These are phyloP conservation scores for Fusarium transvaalense DNA, from an alignment of 2,329 filamentous ascomycete species.

Conservation along the genomic window DNA sequence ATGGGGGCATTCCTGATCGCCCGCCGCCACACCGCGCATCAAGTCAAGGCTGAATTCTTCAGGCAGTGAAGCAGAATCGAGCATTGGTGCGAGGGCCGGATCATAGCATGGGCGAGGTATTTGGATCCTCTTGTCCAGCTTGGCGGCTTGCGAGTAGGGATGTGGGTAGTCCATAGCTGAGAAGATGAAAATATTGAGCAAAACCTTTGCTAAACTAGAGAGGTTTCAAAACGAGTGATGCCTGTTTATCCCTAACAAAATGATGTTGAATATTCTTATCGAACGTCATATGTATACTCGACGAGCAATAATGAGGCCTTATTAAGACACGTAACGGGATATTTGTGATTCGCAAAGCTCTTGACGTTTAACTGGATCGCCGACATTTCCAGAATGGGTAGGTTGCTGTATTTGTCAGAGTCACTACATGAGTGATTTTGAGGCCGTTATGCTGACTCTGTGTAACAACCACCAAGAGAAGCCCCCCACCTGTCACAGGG, in stretches of 20 bases:
- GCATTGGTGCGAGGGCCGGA: background rate
- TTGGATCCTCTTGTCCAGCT: slow-evolving; percentile 13
- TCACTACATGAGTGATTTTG: slow-evolving; percentile 9
- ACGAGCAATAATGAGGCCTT: background rate
- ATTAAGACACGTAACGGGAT: background rate
- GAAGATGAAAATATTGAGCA: fast-evolving
- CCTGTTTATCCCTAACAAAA: background rate
- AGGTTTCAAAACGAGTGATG: background rate
- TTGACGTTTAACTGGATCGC: background rate
- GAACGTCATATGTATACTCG: background rate
- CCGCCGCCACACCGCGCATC: slow-evolving; percentile 12
- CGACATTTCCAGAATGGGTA: background rate
- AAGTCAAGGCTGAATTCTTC: slow-evolving; percentile 14
- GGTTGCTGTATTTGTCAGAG: background rate
- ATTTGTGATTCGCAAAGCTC: background rate
- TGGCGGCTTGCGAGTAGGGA: slow-evolving; percentile 12
- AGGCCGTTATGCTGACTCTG: slow-evolving; percentile 2
- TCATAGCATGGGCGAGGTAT: slow-evolving; percentile 6
- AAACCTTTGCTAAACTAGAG: background rate
- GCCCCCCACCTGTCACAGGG: background rate
- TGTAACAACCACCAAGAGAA: background rate
- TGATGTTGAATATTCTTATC: background rate
- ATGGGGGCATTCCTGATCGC: slow-evolving; percentile 8
- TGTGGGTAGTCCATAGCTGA: background rate
- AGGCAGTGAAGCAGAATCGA: slow-evolving; percentile 11